Evolutionary conservation across 305 asterid genomes (phyloP).

Genomic region (Fraxinus nigra): DNA sequence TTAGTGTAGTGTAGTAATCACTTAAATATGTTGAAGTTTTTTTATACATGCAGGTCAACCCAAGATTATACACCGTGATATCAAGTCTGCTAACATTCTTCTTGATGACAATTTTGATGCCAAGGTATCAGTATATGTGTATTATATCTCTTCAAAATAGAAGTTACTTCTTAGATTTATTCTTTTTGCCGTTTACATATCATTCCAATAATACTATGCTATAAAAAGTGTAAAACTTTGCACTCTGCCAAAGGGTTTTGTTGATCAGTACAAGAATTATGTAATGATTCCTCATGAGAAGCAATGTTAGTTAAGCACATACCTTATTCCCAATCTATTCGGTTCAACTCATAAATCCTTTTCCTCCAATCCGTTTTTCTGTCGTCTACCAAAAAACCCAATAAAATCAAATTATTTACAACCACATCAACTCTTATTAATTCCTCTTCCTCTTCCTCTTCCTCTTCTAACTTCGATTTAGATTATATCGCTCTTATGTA

Average conservation of each 20-base stretch:
- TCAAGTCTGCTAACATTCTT: constrained; percentile 87
- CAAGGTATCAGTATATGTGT: constrained; percentile 43
- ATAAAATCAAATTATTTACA: neutral
- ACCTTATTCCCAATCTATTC: neutral
- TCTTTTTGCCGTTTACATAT: neutral
- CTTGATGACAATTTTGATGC: constrained; percentile 78
- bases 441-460: neutral
- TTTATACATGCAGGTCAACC: constrained; percentile 67
- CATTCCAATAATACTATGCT: neutral
- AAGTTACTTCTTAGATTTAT: constrained; percentile 5
- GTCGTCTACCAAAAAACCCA: neutral
- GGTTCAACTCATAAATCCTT: neutral
- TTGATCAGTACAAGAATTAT: neutral
- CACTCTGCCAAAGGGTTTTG: neutral
- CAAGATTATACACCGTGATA: constrained; percentile 86
- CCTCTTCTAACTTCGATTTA: neutral
- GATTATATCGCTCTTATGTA: neutral
- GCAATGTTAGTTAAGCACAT: neutral
- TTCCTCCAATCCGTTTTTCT: neutral
- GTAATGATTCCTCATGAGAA: neutral
- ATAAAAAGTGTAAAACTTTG: neutral
- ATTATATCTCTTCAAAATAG: constrained; percentile 1
- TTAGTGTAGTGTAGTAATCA: neutral
- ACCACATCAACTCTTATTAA: neutral
- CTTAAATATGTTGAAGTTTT: constrained; percentile 11